These are phyloP conservation scores for Hibiscus trionum DNA, from an alignment of 345 rosid species.

Conservation along the genomic window DNA sequence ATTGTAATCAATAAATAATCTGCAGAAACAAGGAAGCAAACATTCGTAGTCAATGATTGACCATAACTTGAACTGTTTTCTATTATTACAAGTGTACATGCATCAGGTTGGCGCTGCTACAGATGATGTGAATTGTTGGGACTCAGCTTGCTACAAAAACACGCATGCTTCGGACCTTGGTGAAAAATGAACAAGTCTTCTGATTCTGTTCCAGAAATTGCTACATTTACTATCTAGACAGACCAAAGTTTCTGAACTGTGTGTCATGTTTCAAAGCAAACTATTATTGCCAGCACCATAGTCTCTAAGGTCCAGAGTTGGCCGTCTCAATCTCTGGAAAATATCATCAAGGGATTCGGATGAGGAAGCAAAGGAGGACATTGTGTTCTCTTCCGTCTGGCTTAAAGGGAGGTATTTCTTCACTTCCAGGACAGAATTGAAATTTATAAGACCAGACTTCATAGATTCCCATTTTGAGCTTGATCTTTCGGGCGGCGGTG, in stretches of 20 bases:
- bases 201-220: neutral
- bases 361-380: constrained; percentile 24
- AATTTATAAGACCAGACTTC: constrained; percentile 52
- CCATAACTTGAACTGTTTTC: too few species aligned
- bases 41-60: neutral
- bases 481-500: constrained; percentile 30
- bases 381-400: constrained; percentile 29
- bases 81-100: neutral
- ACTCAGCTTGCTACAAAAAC: neutral
- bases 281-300: constrained; percentile 21
- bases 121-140: neutral
- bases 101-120: neutral
- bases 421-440: constrained; percentile 47
- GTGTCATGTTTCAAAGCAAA: neutral
- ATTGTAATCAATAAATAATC: neutral
- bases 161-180: neutral
- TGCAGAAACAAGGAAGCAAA: neutral
- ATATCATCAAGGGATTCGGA: constrained; percentile 55
- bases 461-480: constrained; percentile 50
- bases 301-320: constrained; percentile 24
- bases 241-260: neutral
- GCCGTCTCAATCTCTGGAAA: constrained; percentile 56
- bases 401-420: constrained; percentile 38
- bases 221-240: neutral
- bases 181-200: neutral